Percentiles rank a stretch among this genome's conserved stretches.
Conservation (phyloP, 2,329 filamentous ascomycete genomes). For the Aspergillus ibericus region DNA sequence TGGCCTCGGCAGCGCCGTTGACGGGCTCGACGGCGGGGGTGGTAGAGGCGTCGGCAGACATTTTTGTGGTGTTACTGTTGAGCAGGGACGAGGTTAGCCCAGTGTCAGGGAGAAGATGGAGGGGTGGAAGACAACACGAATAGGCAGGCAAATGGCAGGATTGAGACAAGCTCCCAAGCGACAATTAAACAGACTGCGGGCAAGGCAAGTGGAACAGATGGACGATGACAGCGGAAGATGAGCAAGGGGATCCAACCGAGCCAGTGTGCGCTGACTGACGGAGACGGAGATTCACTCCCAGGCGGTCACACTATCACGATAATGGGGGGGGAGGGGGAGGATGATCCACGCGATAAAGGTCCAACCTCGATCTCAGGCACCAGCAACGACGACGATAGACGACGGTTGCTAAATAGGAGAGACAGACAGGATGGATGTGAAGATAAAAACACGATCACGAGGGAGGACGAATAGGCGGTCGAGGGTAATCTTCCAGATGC, state of each 20-base stretch:
- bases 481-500: conserved; percentile 11
- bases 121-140: background rate
- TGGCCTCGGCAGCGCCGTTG: conserved; percentile 60
- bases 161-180: background rate
- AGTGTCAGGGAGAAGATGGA: background rate
- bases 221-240: background rate
- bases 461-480: conserved; percentile 11
- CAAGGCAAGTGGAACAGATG: background rate
- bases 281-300: background rate
- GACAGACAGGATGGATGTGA: conserved; percentile 9
- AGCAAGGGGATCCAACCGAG: background rate
- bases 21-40: conserved; percentile 65
- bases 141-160: background rate
- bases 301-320: background rate
- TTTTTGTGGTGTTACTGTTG: conserved; percentile 55
- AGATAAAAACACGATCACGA: conserved; percentile 18
- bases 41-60: conserved; percentile 76
- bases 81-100: conserved; percentile 5
- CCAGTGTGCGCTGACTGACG: background rate
- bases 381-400: background rate
- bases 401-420: conserved; percentile 1
- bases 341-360: conserved; percentile 10
- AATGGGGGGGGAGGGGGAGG: background rate
- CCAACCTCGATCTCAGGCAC: conserved; percentile 12
- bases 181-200: background rate